Evolutionary conservation across 2,329 filamentous ascomycete genomes (phyloP).

Genomic region (Allantophomopsis lycopodina): DNA sequence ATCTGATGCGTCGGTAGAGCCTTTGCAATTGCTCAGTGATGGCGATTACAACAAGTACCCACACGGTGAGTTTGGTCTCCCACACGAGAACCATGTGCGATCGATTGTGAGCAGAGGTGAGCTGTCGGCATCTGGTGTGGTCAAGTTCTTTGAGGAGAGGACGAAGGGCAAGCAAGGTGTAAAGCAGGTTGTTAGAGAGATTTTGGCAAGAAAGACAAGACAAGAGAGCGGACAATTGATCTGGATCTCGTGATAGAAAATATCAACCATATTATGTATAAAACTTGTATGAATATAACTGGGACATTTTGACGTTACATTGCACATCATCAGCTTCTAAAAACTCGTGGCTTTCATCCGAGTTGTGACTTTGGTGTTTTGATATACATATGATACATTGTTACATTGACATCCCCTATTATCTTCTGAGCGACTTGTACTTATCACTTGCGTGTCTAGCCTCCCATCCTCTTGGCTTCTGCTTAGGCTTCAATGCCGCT

Average conservation of each 20-base stretch:
- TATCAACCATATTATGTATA: background rate
- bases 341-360: too few relatives aligned
- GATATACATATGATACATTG: slow-evolving; percentile 2
- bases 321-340: too few relatives aligned
- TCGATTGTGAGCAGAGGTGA: slow-evolving; percentile 24
- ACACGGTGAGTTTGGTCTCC: slow-evolving; percentile 53
- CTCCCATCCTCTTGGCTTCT: slow-evolving; percentile 51
- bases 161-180: slow-evolving; percentile 56
- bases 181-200: slow-evolving; percentile 52
- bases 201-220: slow-evolving; percentile 47
- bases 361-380: background rate
- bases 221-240: slow-evolving; percentile 22
- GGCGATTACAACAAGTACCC: slow-evolving; percentile 63
- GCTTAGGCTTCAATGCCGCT: slow-evolving; percentile 48
- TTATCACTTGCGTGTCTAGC: slow-evolving; percentile 51
- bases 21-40: slow-evolving; percentile 47
- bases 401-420: slow-evolving; percentile 3
- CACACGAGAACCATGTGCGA: slow-evolving; percentile 50
- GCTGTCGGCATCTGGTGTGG: slow-evolving; percentile 39
- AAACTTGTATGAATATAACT: background rate
- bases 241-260: slow-evolving; percentile 7
- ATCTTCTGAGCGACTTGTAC: slow-evolving; percentile 37
- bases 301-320: background rate
- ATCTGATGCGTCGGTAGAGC: slow-evolving; percentile 24
- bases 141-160: slow-evolving; percentile 45